Evolutionary conservation across 306 rosid species (phyloP), one percentile per base, ranked within the genome.

Genomic region (Begonia peltatifolia): DNA sequence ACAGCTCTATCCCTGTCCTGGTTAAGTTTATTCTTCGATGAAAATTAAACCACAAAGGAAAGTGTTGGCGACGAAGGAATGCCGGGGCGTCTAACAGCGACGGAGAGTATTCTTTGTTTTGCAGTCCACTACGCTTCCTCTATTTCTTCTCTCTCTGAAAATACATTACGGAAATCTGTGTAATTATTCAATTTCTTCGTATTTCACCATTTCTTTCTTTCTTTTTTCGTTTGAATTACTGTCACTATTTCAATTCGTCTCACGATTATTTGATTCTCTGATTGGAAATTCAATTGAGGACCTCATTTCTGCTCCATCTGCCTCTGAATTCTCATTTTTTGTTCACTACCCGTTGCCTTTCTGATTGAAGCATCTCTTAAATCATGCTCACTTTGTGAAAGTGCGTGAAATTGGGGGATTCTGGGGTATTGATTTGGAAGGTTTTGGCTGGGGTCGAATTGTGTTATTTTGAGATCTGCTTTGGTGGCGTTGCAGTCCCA

Each of bases 391-490:
- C 46, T 46, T 41, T 47, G 12, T 46, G 16, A 16, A 13, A 2
- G 11, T 61, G 13, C 1, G 11, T 52, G 18, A 53, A 70, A 30
- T 63, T 59, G 41, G 42, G 20, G 46, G 15, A 35, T 53, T 41
- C 42, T 35, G 0, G 52, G 46, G 35, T 30, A 30, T 53, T 1
- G 30, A 53, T 64, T 58, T 58, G 53, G 2, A 41, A 41, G 57
- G 58, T 16, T 46, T 70, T 62, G 60, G 46, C 36, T 57, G 25
- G 47, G 56, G 64, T 70, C 52, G 59, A 68, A 55, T 74, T 74
- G 65, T 70, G 63, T 47, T 53, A 58, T 63, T 42, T 47, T 60
- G 66, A 73, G 94, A 80, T 85, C 92, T 75, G 13, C 22, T 43
- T 3, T 50, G 46, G 58, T 41, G 52, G 43, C 6, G 18, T 17